A percentile compares a stretch with the other conserved stretches of the same genome.
phyloP scores from a whole-genome alignment of 345 rosid genomes.

The Heritiera littoralis region DNA sequence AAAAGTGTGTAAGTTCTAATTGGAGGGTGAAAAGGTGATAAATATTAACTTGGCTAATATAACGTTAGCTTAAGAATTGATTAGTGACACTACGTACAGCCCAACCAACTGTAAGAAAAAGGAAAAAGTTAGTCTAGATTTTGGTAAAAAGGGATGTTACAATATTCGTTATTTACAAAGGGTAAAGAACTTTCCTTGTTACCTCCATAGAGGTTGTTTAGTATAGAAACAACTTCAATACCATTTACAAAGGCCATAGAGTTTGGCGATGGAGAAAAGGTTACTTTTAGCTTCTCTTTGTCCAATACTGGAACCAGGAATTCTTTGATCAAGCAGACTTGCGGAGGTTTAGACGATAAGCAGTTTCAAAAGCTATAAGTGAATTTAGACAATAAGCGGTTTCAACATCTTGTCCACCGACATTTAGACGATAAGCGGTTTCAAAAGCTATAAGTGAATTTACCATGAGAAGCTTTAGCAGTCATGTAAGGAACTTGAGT shows the following conservation, averaged over 20 bases:
- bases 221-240: constrained; percentile 41
- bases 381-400: background rate
- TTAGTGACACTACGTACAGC: too few relatives aligned
- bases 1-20: too few relatives aligned
- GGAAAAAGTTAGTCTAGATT: too few relatives aligned
- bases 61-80: too few relatives aligned
- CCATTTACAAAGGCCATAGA: constrained; percentile 35
- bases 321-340: background rate
- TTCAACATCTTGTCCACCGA: constrained; percentile 30
- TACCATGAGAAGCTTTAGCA: constrained; percentile 15
- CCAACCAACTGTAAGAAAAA: too few relatives aligned
- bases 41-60: too few relatives aligned
- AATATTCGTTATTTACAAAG: too few relatives aligned
- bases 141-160: too few relatives aligned
- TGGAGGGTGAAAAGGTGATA: too few relatives aligned
- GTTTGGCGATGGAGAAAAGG: background rate
- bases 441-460: constrained; percentile 35
- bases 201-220: constrained; percentile 19
- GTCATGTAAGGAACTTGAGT: constrained; percentile 15
- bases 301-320: background rate
- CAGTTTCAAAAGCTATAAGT: too few relatives aligned
- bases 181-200: too few relatives aligned
- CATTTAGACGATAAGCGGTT: constrained; percentile 37
- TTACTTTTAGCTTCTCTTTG: background rate
- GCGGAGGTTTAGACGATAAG: too few relatives aligned